These are phyloP conservation scores for Fraxinus xanthoxyloides DNA, from an alignment of 305 asterid genomes.

Conservation along the genomic window DNA sequence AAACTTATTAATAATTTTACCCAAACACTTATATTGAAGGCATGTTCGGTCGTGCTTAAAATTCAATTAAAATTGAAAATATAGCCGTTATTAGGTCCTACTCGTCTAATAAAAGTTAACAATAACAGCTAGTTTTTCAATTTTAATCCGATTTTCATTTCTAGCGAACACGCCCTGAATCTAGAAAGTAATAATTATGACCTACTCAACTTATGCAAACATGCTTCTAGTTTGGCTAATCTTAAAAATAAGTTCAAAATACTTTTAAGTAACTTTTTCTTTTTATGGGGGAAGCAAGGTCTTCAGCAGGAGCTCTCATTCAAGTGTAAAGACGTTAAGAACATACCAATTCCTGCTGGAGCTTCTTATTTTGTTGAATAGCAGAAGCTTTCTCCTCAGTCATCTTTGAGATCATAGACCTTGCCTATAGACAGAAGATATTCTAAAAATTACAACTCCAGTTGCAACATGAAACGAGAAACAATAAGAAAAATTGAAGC, in stretches of 20 bases:
- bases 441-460: conserved; percentile 11
- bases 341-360: conserved; percentile 67
- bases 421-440: conserved; percentile 38
- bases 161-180: too few relatives aligned
- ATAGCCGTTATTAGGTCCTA: too few relatives aligned
- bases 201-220: background rate
- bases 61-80: too few relatives aligned
- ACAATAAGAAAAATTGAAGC: background rate
- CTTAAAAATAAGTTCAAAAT: background rate
- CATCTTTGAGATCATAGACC: conserved; percentile 56
- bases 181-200: background rate
- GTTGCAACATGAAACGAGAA: background rate
- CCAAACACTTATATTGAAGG: background rate
- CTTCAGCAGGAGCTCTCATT: background rate
- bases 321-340: conserved; percentile 1
- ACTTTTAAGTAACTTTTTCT: background rate
- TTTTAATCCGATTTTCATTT: too few relatives aligned
- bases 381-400: conserved; percentile 66
- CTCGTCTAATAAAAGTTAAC: too few relatives aligned
- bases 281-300: background rate
- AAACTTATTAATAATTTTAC: background rate
- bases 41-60: too few relatives aligned
- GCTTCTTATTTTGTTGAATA: conserved; percentile 57
- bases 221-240: background rate
- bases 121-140: too few relatives aligned